Evolutionary conservation across 306 rosid species (phyloP).

Genomic region (Vigna mungo): DNA sequence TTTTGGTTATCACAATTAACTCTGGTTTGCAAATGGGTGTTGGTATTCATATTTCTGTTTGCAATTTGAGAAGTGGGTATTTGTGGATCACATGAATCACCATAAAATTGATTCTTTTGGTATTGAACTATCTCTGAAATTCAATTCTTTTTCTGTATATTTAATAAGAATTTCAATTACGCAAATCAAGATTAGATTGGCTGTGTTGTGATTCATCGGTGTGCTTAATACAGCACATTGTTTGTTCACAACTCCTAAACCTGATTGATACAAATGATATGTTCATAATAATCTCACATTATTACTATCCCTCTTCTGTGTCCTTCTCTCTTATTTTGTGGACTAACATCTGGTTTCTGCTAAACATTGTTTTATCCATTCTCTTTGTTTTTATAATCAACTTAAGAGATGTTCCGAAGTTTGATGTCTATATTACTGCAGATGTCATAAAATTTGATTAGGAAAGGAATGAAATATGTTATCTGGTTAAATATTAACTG

Average conservation of each 20-base stretch:
- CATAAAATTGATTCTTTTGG: not conserved
- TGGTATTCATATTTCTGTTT: not conserved
- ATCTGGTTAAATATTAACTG: not conserved
- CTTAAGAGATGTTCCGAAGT: not conserved
- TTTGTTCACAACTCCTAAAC: not conserved
- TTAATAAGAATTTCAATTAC: not conserved
- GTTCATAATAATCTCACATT: too few species aligned
- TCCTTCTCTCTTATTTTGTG: not conserved
- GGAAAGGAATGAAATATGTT: not conserved
- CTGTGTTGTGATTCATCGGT: not conserved
- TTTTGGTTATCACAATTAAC: not conserved
- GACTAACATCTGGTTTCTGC: not conserved
- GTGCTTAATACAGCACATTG: not conserved
- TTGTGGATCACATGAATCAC: not conserved
- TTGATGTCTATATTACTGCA: not conserved
- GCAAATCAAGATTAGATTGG: not conserved
- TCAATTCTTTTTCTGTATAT: not conserved
- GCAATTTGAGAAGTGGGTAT: not conserved
- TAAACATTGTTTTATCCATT: not conserved
- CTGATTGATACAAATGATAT: too few species aligned
- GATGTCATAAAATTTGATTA: constrained; percentile 1
- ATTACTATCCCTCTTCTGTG: not conserved
- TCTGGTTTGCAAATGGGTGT: not conserved
- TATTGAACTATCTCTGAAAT: not conserved
- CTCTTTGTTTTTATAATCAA: not conserved